Conservation (phyloP, 2,329 filamentous ascomycete species). For the Fusarium longipes region DNA sequence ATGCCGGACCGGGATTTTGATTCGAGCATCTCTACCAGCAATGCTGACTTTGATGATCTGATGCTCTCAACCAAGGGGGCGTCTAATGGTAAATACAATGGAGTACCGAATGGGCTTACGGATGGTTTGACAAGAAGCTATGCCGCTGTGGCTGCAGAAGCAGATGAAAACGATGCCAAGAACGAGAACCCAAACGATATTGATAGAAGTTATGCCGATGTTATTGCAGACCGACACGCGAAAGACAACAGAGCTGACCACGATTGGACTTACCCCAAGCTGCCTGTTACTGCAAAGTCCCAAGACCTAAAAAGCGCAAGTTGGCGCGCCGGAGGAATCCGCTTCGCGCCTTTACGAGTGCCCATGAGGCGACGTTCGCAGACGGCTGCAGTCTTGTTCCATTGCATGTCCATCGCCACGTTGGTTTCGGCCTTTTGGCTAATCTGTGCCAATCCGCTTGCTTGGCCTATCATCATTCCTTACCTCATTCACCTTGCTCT, state of each 20-base stretch:
- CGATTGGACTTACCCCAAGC: constrained; percentile 45
- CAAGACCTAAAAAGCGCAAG: constrained; percentile 45
- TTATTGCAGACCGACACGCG: constrained; percentile 23
- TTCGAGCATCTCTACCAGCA: constrained; percentile 32
- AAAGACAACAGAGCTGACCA: constrained; percentile 20
- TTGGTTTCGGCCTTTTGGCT: constrained; percentile 87
- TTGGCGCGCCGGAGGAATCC: constrained; percentile 67
- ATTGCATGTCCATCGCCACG: constrained; percentile 77
- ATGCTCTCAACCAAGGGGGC: constrained; percentile 29
- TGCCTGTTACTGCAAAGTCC: constrained; percentile 38
- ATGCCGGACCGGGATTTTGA: constrained; percentile 27
- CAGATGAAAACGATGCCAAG: constrained; percentile 9
- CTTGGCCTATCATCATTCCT: constrained; percentile 81
- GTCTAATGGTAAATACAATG: constrained; percentile 15
- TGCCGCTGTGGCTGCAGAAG: constrained; percentile 21
- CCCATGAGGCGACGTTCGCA: constrained; percentile 78
- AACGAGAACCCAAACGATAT: background rate
- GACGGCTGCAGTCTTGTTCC: constrained; percentile 80
- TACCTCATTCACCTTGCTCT: constrained; percentile 88
- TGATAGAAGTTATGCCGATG: constrained; percentile 42
- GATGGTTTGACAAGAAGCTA: constrained; percentile 17
- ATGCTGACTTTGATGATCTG: constrained; percentile 35
- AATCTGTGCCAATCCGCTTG: constrained; percentile 88
- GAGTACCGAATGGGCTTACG: background rate
- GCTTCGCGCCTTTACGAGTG: constrained; percentile 84